Percentiles rank a stretch among this genome's conserved stretches.
Evolutionary conservation across 208 protist species (phyloP).

Genomic region (Trypanosoma cruzi): DNA sequence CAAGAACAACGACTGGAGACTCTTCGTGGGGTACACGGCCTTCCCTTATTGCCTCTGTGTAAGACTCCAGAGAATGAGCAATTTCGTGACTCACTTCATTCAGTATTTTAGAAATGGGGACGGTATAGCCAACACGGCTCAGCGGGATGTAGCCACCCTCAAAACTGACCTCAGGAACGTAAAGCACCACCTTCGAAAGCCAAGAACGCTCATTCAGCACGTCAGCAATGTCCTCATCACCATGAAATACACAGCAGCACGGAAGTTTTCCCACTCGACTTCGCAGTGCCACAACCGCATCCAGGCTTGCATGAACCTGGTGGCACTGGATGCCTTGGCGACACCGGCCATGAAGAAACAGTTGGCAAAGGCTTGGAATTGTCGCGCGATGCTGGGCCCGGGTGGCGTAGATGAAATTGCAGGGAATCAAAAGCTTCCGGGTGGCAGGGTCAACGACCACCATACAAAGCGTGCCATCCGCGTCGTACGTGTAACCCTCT

Average conservation of each 20-base stretch:
- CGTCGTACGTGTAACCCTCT: background rate
- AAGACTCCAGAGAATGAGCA: slow-evolving; percentile 25
- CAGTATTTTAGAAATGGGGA: slow-evolving; percentile 49
- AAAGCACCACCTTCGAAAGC: slow-evolving; percentile 9
- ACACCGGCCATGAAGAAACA: slow-evolving; percentile 63
- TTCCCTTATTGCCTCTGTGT: slow-evolving; percentile 10
- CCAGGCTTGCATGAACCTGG: slow-evolving; percentile 71
- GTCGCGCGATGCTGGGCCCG: slow-evolving; percentile 23
- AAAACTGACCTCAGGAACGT: slow-evolving; percentile 12
- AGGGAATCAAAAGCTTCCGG: slow-evolving; percentile 30
- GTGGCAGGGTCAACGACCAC: slow-evolving; percentile 30
- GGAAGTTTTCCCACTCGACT: slow-evolving; percentile 53
- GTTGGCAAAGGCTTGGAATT: slow-evolving; percentile 73
- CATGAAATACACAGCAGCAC: slow-evolving; percentile 70
- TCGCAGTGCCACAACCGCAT: slow-evolving; percentile 53
- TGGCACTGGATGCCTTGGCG: slow-evolving; percentile 66
- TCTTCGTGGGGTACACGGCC: background rate
- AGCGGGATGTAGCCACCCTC: slow-evolving; percentile 42
- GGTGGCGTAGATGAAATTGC: slow-evolving; percentile 12
- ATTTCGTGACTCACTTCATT: slow-evolving; percentile 1
- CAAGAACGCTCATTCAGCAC: slow-evolving; percentile 5
- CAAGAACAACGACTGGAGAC: slow-evolving; percentile 1
- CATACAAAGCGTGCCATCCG: slow-evolving; percentile 17
- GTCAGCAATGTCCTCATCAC: slow-evolving; percentile 36
- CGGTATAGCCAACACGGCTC: slow-evolving; percentile 62